Conservation (phyloP, 2,329 filamentous ascomycete genomes). For the Leptographium wingfieldii region DNA sequence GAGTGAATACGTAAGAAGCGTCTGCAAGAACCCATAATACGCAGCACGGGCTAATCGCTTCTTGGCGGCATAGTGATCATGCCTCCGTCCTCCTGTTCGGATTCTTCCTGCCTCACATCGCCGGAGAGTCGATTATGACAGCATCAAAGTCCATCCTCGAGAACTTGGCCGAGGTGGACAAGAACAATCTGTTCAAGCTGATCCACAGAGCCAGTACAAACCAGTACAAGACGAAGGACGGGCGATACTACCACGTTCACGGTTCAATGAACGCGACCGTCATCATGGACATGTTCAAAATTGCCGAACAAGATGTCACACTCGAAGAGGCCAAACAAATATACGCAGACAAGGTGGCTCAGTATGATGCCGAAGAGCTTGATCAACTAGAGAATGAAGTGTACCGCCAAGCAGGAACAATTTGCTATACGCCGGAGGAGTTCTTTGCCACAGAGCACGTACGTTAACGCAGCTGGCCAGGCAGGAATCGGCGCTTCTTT, state of each 20-base stretch:
- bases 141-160: neutral
- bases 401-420: conserved; percentile 28
- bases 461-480: neutral
- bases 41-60: neutral
- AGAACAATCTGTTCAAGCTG: neutral
- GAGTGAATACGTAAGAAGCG: neutral
- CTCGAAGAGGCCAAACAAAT: conserved; percentile 15
- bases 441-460: conserved; percentile 26
- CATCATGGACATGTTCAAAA: conserved; percentile 28
- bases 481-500: too few relatives aligned
- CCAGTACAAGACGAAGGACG: conserved; percentile 3
- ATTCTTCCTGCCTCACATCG: neutral
- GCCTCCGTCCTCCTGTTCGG: neutral
- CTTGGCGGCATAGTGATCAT: neutral
- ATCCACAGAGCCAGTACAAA: neutral
- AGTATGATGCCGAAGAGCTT: conserved; percentile 25
- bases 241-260: conserved; percentile 34
- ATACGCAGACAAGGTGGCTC: conserved; percentile 17
- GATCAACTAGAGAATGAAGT: conserved; percentile 25
- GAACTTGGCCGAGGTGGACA: neutral
- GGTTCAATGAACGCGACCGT: conserved; percentile 30
- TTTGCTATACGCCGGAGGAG: conserved; percentile 28
- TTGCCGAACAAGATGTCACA: conserved; percentile 20
- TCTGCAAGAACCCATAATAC: neutral
- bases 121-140: neutral